Evolutionary conservation across 2,329 filamentous ascomycete species (phyloP).

Genomic region (Aspergillus amoenus): DNA sequence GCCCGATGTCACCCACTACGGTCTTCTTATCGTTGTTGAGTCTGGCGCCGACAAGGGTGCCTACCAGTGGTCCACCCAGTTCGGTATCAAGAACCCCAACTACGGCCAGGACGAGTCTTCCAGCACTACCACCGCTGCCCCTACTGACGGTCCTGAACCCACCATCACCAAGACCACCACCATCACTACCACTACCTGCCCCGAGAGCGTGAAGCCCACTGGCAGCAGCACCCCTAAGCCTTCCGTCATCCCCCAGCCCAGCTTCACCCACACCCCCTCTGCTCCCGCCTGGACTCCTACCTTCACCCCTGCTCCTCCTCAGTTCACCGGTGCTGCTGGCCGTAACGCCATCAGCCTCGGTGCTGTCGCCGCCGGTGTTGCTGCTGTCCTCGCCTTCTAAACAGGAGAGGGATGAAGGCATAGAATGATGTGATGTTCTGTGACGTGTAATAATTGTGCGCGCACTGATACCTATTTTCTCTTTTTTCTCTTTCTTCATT

Average conservation of each 20-base stretch:
- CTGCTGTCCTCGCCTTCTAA: slow-evolving; percentile 39
- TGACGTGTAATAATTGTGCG: not conserved
- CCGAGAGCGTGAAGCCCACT: slow-evolving; percentile 17
- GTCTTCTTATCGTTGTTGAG: slow-evolving; percentile 62
- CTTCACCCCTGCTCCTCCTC: slow-evolving; percentile 13
- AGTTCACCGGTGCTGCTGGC: slow-evolving; percentile 35
- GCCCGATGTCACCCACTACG: slow-evolving; percentile 55
- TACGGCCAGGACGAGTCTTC: slow-evolving; percentile 11
- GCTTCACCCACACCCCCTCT: slow-evolving; percentile 1
- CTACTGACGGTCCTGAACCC: slow-evolving; percentile 11
- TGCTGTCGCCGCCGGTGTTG: slow-evolving; percentile 34
- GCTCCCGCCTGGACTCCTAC: slow-evolving; percentile 14
- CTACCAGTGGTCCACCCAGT: slow-evolving; percentile 64
- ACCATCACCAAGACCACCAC: slow-evolving; percentile 15
- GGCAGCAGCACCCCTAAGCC: slow-evolving; percentile 10
- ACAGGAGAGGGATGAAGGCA: not conserved
- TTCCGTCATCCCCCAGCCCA: slow-evolving; percentile 6
- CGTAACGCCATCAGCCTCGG: slow-evolving; percentile 36
- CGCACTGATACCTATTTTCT: slow-evolving; percentile 6
- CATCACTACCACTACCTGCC: slow-evolving; percentile 12
- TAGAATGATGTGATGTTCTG: slow-evolving; percentile 2
- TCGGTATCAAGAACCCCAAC: slow-evolving; percentile 51
- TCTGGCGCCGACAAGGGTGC: slow-evolving; percentile 48
- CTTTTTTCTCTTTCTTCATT: slow-evolving; percentile 4
- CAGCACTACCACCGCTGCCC: slow-evolving; percentile 10